These are phyloP conservation scores for Zygoascus tannicola DNA, from an alignment of 805 yeast genomes.

Conservation along the genomic window DNA sequence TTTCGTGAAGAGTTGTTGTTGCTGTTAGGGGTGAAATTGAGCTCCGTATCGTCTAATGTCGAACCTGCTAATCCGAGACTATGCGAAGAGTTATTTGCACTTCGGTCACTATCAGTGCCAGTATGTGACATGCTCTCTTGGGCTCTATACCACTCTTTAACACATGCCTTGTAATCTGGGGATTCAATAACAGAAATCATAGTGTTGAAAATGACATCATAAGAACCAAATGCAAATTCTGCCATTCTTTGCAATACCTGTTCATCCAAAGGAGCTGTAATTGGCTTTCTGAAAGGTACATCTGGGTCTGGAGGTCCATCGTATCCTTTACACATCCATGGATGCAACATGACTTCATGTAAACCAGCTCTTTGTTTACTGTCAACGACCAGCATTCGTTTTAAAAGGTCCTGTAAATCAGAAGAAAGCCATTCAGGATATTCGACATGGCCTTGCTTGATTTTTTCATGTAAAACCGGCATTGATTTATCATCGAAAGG, in stretches of 20 bases:
- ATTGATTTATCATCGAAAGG: constrained; percentile 96
- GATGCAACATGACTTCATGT: constrained; percentile 72
- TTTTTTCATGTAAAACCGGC: constrained; percentile 84
- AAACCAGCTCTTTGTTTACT: constrained; percentile 73
- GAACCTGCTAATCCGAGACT: not conserved
- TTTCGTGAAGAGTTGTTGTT: constrained; percentile 8
- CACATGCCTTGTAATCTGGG: constrained; percentile 54
- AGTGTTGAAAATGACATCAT: constrained; percentile 46
- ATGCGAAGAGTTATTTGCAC: not conserved
- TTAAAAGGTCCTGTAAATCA: constrained; percentile 70
- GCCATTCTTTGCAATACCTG: constrained; percentile 67
- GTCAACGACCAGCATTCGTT: constrained; percentile 87
- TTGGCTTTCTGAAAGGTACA: constrained; percentile 70
- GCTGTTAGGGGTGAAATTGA: not conserved
- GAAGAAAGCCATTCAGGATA: constrained; percentile 75
- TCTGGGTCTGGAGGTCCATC: constrained; percentile 63
- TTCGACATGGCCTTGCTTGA: constrained; percentile 84
- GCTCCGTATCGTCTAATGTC: not conserved
- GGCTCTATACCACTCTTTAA: constrained; percentile 48
- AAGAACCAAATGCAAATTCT: constrained; percentile 68
- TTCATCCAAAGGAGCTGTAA: constrained; percentile 57
- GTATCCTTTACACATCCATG: constrained; percentile 90
- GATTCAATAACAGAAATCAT: constrained; percentile 52
- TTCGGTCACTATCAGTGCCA: not conserved
- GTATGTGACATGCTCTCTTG: constrained; percentile 7